A percentile compares a stretch with the other conserved stretches of the same genome.
Conservation (phyloP, 768 basidiomycete genomes). For the Lactifluus subvellereus region DNA sequence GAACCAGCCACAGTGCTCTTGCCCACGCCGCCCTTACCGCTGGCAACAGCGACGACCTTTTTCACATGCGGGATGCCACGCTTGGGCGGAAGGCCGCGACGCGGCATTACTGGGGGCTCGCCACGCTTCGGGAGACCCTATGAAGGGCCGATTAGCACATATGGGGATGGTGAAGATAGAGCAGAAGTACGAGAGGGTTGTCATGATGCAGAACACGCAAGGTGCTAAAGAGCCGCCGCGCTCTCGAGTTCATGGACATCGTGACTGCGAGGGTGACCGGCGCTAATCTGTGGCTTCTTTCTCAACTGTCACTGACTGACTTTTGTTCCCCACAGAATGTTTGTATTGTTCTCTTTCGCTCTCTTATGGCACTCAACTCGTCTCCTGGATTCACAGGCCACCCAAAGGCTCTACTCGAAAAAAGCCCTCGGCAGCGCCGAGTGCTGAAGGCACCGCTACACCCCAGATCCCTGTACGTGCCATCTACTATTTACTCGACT, state of each 20-base stretch:
- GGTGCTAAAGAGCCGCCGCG: conserved; percentile 16
- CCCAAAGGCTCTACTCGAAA: conserved; percentile 32
- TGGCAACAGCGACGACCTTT: conserved; percentile 78
- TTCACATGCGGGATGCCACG: conserved; percentile 65
- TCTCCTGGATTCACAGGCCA: conserved; percentile 28
- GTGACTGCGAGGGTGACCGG: background rate
- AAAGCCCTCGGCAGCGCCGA: conserved; percentile 27
- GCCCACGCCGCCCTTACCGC: conserved; percentile 94
- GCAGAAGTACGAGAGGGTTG: conserved; percentile 46
- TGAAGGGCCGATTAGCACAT: conserved; percentile 4
- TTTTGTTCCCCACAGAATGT: conserved; percentile 1
- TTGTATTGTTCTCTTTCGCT: background rate
- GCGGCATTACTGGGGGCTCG: conserved; percentile 27
- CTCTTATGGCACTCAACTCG: background rate
- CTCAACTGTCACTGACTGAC: background rate
- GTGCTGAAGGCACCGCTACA: conserved; percentile 31
- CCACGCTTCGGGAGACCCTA: conserved; percentile 30
- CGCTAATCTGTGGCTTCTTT: background rate
- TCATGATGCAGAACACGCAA: conserved; percentile 36
- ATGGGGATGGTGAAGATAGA: conserved; percentile 7
- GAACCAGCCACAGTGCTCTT: conserved; percentile 90
- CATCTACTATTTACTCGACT: background rate
- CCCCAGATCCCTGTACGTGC: conserved; percentile 30
- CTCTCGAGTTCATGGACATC: background rate
- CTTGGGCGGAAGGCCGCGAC: conserved; percentile 57